Base-by-base conservation (phyloP, 176 grass and related monocot species). In the Aegilops tauschii region DNA sequence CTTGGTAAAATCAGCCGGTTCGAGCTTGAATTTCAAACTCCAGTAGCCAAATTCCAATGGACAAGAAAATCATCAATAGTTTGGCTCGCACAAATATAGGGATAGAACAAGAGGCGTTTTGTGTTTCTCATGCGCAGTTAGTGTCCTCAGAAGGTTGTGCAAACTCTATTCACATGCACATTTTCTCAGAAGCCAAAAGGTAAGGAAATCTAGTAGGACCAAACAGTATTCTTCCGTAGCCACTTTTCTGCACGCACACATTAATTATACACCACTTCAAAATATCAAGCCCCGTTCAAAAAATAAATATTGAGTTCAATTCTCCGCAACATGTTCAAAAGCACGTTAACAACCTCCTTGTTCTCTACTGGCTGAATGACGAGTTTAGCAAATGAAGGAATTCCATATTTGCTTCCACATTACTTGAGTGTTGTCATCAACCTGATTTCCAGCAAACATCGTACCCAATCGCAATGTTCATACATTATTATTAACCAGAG, bases 371-470 rank as follows among this genome's bases (percentile, higher is more conserved):
- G 40, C 27, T 28, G 39, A 47, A 73, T 47, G n/a, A 27, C 8
- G 70, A 73, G n/a, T 23, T 73, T 28, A 81, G 45, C 16, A 66
- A 16, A 31, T 81, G 39, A 49, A 67, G 42, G 40, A 80, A 80
- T 80, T 47, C 61, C 30, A 44, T 18, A 66, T 47, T 79, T 66
- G 16, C 62, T 47, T 63, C 20, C 70, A 25, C 70, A 27, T 73
- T 44, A 73, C 70, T 73, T 45, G 12, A 45, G 39, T 45, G 37
- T 23, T 28, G 37, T 25, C 39, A 31, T 66, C 65, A 66, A 47
- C 9, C 18, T 6, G 10, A 7, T 47, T 80, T 66, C 5, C 25
- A 18, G 8, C 14, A 29, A 80, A 65, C n/a, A 65, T 42, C 61
- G 2, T 80, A 66, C 44, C 17, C 63, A 18, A 47, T 16, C 61